phyloP scores from a whole-genome alignment of 441 rosid species.

The Raphanus hybrid region DNA sequence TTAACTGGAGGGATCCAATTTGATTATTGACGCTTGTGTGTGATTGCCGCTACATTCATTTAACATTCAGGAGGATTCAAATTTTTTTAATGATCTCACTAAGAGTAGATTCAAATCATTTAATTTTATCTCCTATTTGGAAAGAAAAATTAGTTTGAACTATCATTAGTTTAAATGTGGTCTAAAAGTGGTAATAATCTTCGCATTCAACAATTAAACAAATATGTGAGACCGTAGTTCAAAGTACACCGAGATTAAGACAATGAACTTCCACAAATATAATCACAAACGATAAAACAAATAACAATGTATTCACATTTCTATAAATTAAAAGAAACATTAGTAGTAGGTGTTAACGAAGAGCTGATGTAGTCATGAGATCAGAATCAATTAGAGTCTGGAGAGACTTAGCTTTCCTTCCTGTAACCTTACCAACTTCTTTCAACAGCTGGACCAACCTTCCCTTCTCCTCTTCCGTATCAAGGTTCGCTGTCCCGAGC shows the following conservation, averaged over 20 bases:
- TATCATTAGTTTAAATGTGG: too few relatives aligned
- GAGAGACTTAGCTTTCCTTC: constrained; percentile 74
- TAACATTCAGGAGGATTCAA: neutral
- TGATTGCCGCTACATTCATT: neutral
- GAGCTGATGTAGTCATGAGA: constrained; percentile 25
- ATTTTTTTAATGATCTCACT: neutral
- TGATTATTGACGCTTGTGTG: too few relatives aligned
- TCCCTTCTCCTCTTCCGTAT: constrained; percentile 86
- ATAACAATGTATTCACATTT: constrained; percentile 31
- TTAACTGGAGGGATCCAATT: neutral
- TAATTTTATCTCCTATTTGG: neutral
- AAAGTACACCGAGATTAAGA: constrained; percentile 1
- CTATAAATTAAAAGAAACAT: constrained; percentile 17
- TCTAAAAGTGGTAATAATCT: too few relatives aligned
- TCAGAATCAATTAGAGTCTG: constrained; percentile 80
- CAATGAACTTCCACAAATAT: constrained; percentile 10
- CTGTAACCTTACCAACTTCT: constrained; percentile 79
- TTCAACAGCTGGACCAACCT: constrained; percentile 77
- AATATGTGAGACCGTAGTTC: neutral
- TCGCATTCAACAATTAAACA: constrained; percentile 30
- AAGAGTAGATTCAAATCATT: neutral
- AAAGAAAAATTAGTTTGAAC: neutral
- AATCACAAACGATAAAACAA: too few relatives aligned
- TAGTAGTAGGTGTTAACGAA: constrained; percentile 29
- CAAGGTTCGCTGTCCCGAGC: constrained; percentile 92